These are phyloP conservation scores for Pseudogymnoascus sp. DNA, from an alignment of 2,329 filamentous ascomycete genomes.

Conservation along the genomic window DNA sequence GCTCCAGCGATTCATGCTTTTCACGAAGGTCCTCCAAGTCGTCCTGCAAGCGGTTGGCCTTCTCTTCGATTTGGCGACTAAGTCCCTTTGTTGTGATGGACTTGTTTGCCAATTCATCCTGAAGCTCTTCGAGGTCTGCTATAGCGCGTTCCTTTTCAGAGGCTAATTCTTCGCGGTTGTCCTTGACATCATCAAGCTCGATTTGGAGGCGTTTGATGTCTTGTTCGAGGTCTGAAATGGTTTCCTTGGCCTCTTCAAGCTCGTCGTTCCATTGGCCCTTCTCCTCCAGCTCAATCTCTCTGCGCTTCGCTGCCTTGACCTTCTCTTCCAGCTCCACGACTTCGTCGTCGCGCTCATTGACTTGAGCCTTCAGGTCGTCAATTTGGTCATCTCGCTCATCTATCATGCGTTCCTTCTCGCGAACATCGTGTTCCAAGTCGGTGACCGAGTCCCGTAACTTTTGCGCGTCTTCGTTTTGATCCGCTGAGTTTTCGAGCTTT, in stretches of 20 bases:
- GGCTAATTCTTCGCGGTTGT: constrained; percentile 47
- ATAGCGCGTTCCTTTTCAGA: constrained; percentile 52
- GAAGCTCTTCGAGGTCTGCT: constrained; percentile 56
- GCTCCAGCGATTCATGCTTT: constrained; percentile 36
- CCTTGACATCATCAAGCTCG: constrained; percentile 48
- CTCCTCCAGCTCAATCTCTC: constrained; percentile 49
- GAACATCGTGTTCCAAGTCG: constrained; percentile 68
- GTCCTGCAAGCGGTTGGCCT: constrained; percentile 56
- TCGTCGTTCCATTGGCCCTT: constrained; percentile 47
- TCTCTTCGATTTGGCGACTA: constrained; percentile 69
- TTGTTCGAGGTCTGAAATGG: constrained; percentile 52
- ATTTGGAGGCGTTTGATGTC: constrained; percentile 48
- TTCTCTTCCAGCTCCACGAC: constrained; percentile 52
- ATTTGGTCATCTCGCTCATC: constrained; percentile 71
- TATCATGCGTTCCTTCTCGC: constrained; percentile 68
- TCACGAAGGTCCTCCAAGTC: constrained; percentile 52
- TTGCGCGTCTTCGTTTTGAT: constrained; percentile 53
- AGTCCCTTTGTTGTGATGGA: constrained; percentile 69
- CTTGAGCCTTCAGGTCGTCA: constrained; percentile 54
- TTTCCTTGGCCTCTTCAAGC: constrained; percentile 48
- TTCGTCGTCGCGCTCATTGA: constrained; percentile 45
- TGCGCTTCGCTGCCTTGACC: constrained; percentile 49
- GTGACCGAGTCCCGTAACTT: constrained; percentile 67
- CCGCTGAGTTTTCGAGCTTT: constrained; percentile 51
- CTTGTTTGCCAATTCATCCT: constrained; percentile 73